Conservation (phyloP, 306 rosid species). For the Cercis canadensis region DNA sequence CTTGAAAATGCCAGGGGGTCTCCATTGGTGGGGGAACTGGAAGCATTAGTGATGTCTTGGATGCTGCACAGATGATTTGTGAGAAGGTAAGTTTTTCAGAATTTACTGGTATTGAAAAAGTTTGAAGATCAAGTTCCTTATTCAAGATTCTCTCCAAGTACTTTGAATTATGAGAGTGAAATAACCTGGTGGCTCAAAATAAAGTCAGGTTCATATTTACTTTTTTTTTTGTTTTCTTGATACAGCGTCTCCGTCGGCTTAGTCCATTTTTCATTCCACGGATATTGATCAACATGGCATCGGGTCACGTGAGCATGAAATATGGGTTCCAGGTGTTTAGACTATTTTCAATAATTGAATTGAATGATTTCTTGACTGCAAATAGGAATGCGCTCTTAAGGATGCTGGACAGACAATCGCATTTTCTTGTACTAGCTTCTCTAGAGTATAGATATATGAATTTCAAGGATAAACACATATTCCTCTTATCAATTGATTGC, state of each 20-base stretch:
- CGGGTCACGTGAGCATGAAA: conserved; percentile 98
- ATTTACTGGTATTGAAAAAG: conserved; percentile 4
- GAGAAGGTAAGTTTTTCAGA: conserved; percentile 67
- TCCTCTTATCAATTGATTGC: conserved; percentile 16
- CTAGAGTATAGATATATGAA: background rate
- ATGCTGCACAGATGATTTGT: conserved; percentile 83
- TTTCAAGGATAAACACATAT: conserved; percentile 21
- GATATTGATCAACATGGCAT: conserved; percentile 94
- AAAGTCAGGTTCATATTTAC: conserved; percentile 11
- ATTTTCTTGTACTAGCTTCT: conserved; percentile 8
- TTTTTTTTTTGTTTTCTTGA: conserved; percentile 5
- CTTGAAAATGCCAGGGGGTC: conserved; percentile 68
- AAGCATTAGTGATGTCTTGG: conserved; percentile 83
- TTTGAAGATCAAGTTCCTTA: conserved; percentile 19
- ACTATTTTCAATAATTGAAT: conserved; percentile 28
- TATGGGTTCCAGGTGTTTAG: conserved; percentile 85
- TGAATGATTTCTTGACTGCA: conserved; percentile 22
- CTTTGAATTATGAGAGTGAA: conserved; percentile 29
- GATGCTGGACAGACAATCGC: conserved; percentile 14
- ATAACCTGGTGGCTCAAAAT: conserved; percentile 24
- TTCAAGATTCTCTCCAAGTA: conserved; percentile 20
- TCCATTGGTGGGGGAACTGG: conserved; percentile 97
- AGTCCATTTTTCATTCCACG: conserved; percentile 97
- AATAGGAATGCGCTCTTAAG: conserved; percentile 26
- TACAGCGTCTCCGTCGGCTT: conserved; percentile 88